A percentile compares a stretch with the other conserved stretches of the same genome.
phyloP scores from a whole-genome alignment of 129 eudicot species.

The Heracleum sosnowskyi region DNA sequence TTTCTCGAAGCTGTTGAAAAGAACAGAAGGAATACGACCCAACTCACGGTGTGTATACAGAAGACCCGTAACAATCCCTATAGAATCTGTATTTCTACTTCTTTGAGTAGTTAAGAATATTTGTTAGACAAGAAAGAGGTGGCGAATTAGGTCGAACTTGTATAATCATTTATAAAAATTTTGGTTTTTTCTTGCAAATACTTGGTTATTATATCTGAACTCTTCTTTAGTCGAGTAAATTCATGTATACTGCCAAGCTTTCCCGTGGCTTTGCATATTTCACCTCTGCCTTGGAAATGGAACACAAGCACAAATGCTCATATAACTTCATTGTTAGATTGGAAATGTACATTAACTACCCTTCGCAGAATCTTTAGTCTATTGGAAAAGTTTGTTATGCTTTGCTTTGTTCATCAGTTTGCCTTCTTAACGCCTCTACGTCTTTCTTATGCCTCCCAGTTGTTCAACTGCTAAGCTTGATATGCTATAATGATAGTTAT shows the following conservation, averaged over 20 bases:
- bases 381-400: neutral
- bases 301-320: neutral
- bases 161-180: neutral
- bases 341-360: neutral
- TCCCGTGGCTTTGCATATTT: neutral
- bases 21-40: neutral
- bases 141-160: neutral
- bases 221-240: neutral
- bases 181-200: neutral
- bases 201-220: neutral
- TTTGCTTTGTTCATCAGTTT: neutral
- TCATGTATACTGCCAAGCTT: neutral
- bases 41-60: neutral
- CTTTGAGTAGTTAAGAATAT: neutral
- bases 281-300: neutral
- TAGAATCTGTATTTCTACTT: neutral
- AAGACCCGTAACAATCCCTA: slow-evolving; percentile 3
- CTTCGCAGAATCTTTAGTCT: neutral
- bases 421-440: neutral
- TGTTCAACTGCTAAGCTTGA: too few species aligned
- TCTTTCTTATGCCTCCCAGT: too few species aligned
- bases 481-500: too few species aligned
- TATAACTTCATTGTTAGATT: neutral
- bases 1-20: neutral
- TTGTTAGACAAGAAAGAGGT: neutral